These are phyloP conservation scores for Solanum sparsipilum DNA, from an alignment of 257 asterid genomes.

Conservation along the genomic window DNA sequence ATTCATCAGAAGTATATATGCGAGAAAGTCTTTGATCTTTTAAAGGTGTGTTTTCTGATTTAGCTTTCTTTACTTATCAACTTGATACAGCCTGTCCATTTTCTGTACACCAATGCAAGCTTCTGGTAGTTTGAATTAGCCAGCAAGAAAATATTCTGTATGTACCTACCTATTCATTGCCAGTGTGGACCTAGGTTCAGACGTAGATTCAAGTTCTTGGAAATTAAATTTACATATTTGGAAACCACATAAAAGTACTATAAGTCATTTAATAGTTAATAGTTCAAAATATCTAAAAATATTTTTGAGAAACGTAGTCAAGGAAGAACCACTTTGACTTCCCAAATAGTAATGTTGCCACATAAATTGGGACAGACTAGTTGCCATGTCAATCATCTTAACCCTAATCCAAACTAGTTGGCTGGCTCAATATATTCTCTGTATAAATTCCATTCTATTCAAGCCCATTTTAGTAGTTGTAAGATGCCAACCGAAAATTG, in stretches of 20 bases:
- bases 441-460: background rate
- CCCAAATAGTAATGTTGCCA: background rate
- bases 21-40: constrained; percentile 94
- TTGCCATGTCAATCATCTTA: background rate
- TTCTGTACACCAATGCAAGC: background rate
- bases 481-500: background rate
- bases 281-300: background rate
- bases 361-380: background rate
- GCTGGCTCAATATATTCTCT: background rate
- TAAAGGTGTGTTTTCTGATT: constrained; percentile 48
- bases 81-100: background rate
- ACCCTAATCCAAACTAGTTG: background rate
- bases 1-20: constrained; percentile 82
- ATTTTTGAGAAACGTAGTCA: background rate
- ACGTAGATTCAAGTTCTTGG: background rate
- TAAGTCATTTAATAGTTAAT: background rate
- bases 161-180: background rate
- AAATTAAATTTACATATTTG: background rate
- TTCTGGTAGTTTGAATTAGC: background rate
- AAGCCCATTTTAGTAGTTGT: background rate
- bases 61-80: background rate
- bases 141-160: background rate
- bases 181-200: background rate
- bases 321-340: background rate
- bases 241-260: background rate